Base-by-base conservation (phyloP, 805 yeast genomes). In the Starmerella asiatica region DNA sequence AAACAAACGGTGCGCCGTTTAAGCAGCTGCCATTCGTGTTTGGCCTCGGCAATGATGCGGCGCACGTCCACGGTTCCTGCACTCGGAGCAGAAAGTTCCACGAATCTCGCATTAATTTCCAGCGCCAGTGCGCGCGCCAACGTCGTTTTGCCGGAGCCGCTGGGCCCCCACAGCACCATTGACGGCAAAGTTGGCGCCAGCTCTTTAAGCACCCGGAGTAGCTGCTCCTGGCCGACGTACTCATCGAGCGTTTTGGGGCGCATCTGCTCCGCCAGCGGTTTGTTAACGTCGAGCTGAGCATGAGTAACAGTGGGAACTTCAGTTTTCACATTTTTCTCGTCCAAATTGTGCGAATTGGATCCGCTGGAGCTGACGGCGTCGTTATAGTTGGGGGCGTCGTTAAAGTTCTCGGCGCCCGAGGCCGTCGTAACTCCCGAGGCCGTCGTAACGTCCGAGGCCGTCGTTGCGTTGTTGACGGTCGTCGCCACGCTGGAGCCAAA, bases 61-160 rank as follows among this genome's bases (percentile, higher is more conserved):
- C 77, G 70, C 43, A 88, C 62, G 34, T 85, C 94, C 1, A 63
- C 58, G 0, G 77, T 64, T 0, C 83, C 76, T 34, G 77, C 71
- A 39, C 74, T 70, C 0, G 96, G 82, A 0, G 96, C 97, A 39
- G 93, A 81, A 32, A 85, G 62, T 57, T 86, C 96, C 3, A 81
- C 67, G 54, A 84, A 76, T 33, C 76, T 64, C 34, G 74, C 64
- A 32, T 65, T 63, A 2, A 73, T 61, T n/a, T 65, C 60, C 14
- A 20, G 24, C 0, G 85, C 76, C n/a, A 80, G 59, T 27, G 78
- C 69, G n/a, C 79, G 58, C 0, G 93, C 91, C 21, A 91, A 56
- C 0, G 95, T 79, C 0, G 98, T 91, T 55, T 91, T 91, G 0
- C 67, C 91, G 3, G 84, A 86, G 0, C 98, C 98, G 2, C 96